phyloP scores from a whole-genome alignment of 176 grass and related monocot genomes.

The Oryza rufipogon region DNA sequence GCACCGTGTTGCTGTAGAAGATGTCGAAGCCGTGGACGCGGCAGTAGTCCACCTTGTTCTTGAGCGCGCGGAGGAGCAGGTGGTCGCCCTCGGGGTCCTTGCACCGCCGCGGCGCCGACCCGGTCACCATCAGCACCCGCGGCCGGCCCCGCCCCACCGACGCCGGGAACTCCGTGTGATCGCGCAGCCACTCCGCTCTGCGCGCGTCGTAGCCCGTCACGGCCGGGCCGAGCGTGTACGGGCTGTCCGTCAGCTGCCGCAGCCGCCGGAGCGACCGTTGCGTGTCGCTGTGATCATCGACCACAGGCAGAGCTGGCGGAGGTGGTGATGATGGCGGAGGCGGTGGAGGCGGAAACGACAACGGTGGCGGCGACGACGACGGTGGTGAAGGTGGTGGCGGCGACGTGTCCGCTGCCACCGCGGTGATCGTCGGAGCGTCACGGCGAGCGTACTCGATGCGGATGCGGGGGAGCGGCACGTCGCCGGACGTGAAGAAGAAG shows the following conservation, averaged over 20 bases:
- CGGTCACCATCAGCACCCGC: conserved; percentile 78
- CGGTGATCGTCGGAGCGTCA: background rate
- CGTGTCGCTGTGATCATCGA: background rate
- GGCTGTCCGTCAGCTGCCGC: conserved; percentile 56
- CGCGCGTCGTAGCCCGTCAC: conserved; percentile 65
- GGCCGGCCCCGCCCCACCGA: conserved; percentile 46
- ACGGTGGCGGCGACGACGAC: background rate
- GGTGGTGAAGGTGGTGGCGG: background rate
- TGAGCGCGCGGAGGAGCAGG: conserved; percentile 68
- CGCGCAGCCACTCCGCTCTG: conserved; percentile 57
- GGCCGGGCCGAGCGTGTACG: conserved; percentile 60
- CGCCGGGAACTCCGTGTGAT: conserved; percentile 58
- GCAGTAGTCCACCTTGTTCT: conserved; percentile 98
- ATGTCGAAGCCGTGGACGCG: conserved; percentile 82
- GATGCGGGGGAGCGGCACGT: conserved; percentile 48
- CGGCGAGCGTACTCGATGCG: conserved; percentile 40
- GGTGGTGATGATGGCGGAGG: background rate
- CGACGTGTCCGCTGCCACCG: conserved; percentile 11
- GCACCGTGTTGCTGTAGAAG: conserved; percentile 83
- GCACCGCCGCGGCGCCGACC: conserved; percentile 65
- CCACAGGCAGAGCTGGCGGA: background rate
- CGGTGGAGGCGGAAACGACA: too few species aligned
- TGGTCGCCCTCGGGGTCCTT: conserved; percentile 68
- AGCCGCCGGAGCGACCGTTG: conserved; percentile 18
- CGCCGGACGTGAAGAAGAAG: conserved; percentile 41